These are phyloP conservation scores for Noccaea caerulescens DNA, from an alignment of 345 rosid genomes.

Conservation along the genomic window DNA sequence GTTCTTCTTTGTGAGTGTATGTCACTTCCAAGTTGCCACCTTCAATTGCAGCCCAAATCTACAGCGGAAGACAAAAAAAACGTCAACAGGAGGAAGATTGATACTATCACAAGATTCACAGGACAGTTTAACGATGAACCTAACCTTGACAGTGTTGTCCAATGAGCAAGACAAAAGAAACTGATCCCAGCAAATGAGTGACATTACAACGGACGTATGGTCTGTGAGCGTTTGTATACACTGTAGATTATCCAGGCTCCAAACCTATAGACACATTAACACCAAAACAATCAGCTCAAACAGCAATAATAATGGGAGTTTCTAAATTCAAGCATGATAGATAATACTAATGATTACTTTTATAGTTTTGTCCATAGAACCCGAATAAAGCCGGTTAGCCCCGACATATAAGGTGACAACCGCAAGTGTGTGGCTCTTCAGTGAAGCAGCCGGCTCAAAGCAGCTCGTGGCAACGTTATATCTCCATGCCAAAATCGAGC, in stretches of 20 bases:
- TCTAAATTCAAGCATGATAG: neutral
- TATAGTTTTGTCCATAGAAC: constrained; percentile 92
- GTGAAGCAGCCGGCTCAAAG: constrained; percentile 89
- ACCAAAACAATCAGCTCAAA: constrained; percentile 22
- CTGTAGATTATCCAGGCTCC: constrained; percentile 91
- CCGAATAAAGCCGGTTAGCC: constrained; percentile 88
- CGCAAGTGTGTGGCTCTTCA: constrained; percentile 66
- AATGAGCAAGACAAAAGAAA: constrained; percentile 94
- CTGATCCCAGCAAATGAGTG: constrained; percentile 98
- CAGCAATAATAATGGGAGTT: neutral
- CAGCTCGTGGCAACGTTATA: constrained; percentile 62
- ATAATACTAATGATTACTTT: constrained; percentile 52
- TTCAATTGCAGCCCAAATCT: constrained; percentile 95
- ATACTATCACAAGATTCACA: neutral
- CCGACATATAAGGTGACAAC: constrained; percentile 92
- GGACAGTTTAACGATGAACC: neutral
- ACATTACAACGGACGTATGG: constrained; percentile 89
- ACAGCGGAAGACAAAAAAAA: constrained; percentile 23
- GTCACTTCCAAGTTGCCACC: constrained; percentile 93
- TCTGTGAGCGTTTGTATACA: constrained; percentile 81
- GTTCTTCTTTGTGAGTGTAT: constrained; percentile 86
- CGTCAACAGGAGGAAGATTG: neutral
- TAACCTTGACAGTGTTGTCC: constrained; percentile 90
- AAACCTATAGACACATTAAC: constrained; percentile 55
- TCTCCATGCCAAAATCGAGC: constrained; percentile 85